Percentiles rank a stretch among this genome's conserved stretches.
Conservation (phyloP, 1,284 basidiomycete genomes). For the Termitomyces sp. region DNA sequence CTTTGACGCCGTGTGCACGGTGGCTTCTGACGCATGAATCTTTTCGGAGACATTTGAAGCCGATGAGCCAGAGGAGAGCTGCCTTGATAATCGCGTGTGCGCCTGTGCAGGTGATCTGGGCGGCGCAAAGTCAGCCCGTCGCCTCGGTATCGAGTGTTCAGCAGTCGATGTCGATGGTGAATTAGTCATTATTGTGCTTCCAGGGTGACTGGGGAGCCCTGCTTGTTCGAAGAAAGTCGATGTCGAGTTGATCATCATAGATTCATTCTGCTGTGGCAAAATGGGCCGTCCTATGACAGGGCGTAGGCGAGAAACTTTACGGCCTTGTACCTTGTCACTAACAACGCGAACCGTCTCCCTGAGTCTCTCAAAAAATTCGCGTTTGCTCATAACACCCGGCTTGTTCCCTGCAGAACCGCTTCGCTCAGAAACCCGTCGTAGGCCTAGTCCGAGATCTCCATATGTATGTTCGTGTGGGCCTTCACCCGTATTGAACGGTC, state of each 20-base stretch:
- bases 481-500: constrained; percentile 21
- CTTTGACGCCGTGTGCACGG: constrained; percentile 42
- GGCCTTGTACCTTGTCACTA: constrained; percentile 46
- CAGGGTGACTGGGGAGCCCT: constrained; percentile 33
- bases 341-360: constrained; percentile 59
- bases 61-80: constrained; percentile 31
- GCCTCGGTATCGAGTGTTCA: constrained; percentile 57
- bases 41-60: constrained; percentile 27
- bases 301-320: constrained; percentile 29
- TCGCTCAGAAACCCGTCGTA: constrained; percentile 41
- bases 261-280: constrained; percentile 17
- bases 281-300: constrained; percentile 52
- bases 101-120: constrained; percentile 40
- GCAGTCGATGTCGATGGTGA: constrained; percentile 63
- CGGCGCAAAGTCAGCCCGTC: constrained; percentile 59
- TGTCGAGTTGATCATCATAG: constrained; percentile 17
- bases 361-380: constrained; percentile 57
- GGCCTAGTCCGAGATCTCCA: constrained; percentile 41
- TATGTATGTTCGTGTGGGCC: constrained; percentile 22
- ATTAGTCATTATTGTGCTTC: constrained; percentile 44
- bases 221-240: constrained; percentile 39
- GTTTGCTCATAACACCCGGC: constrained; percentile 55
- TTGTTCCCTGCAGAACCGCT: constrained; percentile 28
- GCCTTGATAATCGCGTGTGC: constrained; percentile 26
- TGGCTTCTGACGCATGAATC: constrained; percentile 41